Percentiles rank a stretch among this genome's conserved stretches.
phyloP scores from a whole-genome alignment of 495 filamentous ascomycete species.

The Ascodesmis nigricans region DNA sequence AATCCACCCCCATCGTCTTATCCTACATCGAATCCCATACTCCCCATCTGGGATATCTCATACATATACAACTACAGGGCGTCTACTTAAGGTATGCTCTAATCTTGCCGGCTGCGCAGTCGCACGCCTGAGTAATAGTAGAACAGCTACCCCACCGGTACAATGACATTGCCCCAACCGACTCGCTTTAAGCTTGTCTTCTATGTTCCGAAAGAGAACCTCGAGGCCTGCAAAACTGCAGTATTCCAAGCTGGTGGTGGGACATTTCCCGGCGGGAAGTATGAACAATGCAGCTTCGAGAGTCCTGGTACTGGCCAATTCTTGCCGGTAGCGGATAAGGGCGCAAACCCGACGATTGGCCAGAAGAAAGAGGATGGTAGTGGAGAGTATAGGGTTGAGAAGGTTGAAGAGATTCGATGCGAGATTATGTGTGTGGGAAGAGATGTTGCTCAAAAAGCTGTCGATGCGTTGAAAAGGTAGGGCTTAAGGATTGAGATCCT shows the following conservation, averaged over 20 bases:
- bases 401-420: conserved; percentile 30
- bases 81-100: too few species aligned
- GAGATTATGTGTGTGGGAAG: conserved; percentile 31
- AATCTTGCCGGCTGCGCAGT: too few species aligned
- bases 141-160: too few species aligned
- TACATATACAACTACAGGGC: too few species aligned
- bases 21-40: too few species aligned
- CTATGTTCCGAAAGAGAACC: conserved; percentile 29
- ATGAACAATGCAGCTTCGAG: conserved; percentile 39
- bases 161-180: too few species aligned
- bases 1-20: too few species aligned
- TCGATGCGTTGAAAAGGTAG: conserved; percentile 39
- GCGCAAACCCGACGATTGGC: conserved; percentile 39
- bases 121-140: too few species aligned
- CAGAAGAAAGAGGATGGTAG: conserved; percentile 21
- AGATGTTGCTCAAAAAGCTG: conserved; percentile 26
- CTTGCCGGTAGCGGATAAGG: conserved; percentile 27
- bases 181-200: conserved; percentile 39
- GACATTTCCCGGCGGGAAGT: conserved; percentile 36
- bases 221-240: conserved; percentile 33
- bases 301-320: conserved; percentile 38
- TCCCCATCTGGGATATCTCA: too few species aligned
- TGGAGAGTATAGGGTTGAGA: conserved; percentile 25
- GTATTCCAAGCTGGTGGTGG: conserved; percentile 45
- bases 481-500: too few species aligned